Evolutionary conservation across 2,329 filamentous ascomycete genomes (phyloP).

Genomic region (Knufia fluminis): DNA sequence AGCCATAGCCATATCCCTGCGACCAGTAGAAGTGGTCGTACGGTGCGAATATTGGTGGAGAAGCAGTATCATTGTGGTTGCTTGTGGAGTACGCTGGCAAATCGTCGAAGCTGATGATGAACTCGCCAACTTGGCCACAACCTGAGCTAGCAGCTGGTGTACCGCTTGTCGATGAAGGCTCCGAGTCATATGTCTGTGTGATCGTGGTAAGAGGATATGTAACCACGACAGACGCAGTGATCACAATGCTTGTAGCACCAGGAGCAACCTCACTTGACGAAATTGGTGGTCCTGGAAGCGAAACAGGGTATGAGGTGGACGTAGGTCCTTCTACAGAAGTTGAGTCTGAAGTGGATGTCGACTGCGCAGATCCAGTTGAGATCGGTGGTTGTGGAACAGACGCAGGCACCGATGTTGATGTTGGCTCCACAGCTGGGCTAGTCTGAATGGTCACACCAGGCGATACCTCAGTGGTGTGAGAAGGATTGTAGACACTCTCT

Average conservation of each 20-base stretch:
- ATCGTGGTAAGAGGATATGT: slow-evolving; percentile 1
- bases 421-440: slow-evolving; percentile 3
- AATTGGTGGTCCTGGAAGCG: not conserved
- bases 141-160: slow-evolving; percentile 2
- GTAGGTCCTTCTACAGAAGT: too few relatives aligned
- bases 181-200: not conserved
- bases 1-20: slow-evolving; percentile 42
- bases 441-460: slow-evolving; percentile 4
- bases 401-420: not conserved
- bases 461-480: not conserved
- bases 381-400: not conserved
- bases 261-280: slow-evolving; percentile 12
- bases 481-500: slow-evolving; percentile 5
- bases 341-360: too few relatives aligned
- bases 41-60: slow-evolving; percentile 37
- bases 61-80: slow-evolving; percentile 25
- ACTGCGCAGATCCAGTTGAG: too few relatives aligned
- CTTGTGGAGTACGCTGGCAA: slow-evolving; percentile 20
- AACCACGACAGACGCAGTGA: not conserved
- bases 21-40: slow-evolving; percentile 45
- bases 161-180: slow-evolving; percentile 1
- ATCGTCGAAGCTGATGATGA: slow-evolving; percentile 25
- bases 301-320: too few relatives aligned
- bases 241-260: not conserved
- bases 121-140: slow-evolving; percentile 17